phyloP scores from a whole-genome alignment of 805 yeast species.

The Ogataea methanolica region DNA sequence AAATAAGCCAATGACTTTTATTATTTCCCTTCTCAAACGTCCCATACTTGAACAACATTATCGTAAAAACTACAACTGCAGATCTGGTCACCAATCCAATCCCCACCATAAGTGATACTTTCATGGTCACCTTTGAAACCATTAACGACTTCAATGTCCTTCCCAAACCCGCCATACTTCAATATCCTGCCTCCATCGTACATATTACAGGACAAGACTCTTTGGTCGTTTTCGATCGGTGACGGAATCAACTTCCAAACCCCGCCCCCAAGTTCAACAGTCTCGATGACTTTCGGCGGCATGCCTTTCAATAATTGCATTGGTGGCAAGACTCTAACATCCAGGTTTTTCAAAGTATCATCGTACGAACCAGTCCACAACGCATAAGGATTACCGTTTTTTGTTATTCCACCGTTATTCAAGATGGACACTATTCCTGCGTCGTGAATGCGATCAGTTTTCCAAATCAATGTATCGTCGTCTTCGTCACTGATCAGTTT shows the following conservation, averaged over 20 bases:
- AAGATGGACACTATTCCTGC: conserved; percentile 91
- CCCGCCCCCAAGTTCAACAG: conserved; percentile 76
- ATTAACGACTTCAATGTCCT: conserved; percentile 28
- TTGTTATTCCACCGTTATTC: conserved; percentile 40
- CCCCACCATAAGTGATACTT: conserved; percentile 96
- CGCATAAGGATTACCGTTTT: conserved; percentile 34
- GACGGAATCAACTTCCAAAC: conserved; percentile 85
- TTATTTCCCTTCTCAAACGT: conserved; percentile 3
- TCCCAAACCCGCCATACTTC: conserved; percentile 26
- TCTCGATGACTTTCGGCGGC: conserved; percentile 44
- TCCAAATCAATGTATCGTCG: conserved; percentile 24
- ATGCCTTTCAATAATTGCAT: conserved; percentile 39
- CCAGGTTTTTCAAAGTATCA: conserved; percentile 66
- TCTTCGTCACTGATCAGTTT: conserved; percentile 22
- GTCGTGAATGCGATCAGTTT: conserved; percentile 58
- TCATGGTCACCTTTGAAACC: conserved; percentile 68
- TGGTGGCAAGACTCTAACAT: conserved; percentile 52
- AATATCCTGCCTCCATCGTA: conserved; percentile 86
- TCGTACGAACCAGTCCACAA: conserved; percentile 92
- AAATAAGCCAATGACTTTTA: no score
- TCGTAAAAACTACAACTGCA: conserved; percentile 94
- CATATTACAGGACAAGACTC: conserved; percentile 84
- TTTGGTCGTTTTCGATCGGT: conserved; percentile 34
- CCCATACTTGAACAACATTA: conserved; percentile 75
- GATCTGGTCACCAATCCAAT: conserved; percentile 60